A percentile compares a stretch with the other conserved stretches of the same genome.
phyloP scores from a whole-genome alignment of 208 protist species.

The Leishmania martiniquensis region DNA sequence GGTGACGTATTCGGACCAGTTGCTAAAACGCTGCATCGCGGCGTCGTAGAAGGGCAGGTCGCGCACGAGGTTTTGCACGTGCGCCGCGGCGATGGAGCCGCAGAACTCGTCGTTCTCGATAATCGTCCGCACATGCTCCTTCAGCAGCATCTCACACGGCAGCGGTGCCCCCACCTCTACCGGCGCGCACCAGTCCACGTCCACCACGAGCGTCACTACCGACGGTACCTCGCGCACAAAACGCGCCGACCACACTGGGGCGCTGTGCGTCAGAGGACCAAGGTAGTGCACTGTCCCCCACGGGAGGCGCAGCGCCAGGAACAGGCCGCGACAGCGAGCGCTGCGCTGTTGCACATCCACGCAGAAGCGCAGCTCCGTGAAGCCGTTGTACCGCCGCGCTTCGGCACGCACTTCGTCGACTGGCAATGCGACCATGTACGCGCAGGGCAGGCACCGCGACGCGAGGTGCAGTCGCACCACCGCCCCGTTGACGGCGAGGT shows the following conservation, averaged over 20 bases:
- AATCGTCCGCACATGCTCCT: slow-evolving; percentile 63
- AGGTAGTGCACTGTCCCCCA: slow-evolving; percentile 47
- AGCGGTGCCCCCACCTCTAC: slow-evolving; percentile 27
- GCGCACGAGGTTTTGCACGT: slow-evolving; percentile 77
- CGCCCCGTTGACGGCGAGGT: slow-evolving; percentile 20
- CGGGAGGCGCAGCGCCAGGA: slow-evolving; percentile 26
- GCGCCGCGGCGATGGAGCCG: slow-evolving; percentile 60
- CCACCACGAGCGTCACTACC: slow-evolving; percentile 35
- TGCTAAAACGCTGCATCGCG: slow-evolving; percentile 55
- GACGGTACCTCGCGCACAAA: slow-evolving; percentile 44
- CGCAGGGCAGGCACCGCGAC: slow-evolving; percentile 23
- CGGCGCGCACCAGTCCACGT: slow-evolving; percentile 37
- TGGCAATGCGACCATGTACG: slow-evolving; percentile 19
- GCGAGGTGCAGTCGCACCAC: slow-evolving; percentile 14
- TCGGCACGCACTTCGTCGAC: background rate
- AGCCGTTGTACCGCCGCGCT: slow-evolving; percentile 27
- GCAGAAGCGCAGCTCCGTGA: slow-evolving; percentile 24
- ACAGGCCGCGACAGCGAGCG: slow-evolving; percentile 21
- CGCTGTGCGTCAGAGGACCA: slow-evolving; percentile 25
- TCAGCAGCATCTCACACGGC: slow-evolving; percentile 70
- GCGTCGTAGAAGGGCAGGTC: slow-evolving; percentile 64
- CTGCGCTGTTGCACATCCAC: slow-evolving; percentile 20
- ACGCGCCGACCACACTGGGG: slow-evolving; percentile 40
- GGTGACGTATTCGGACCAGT: slow-evolving; percentile 57
- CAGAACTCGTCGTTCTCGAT: slow-evolving; percentile 76